Conservation (phyloP, 371 early-diverging fungal genomes). For the Mycotypha africana region DNA sequence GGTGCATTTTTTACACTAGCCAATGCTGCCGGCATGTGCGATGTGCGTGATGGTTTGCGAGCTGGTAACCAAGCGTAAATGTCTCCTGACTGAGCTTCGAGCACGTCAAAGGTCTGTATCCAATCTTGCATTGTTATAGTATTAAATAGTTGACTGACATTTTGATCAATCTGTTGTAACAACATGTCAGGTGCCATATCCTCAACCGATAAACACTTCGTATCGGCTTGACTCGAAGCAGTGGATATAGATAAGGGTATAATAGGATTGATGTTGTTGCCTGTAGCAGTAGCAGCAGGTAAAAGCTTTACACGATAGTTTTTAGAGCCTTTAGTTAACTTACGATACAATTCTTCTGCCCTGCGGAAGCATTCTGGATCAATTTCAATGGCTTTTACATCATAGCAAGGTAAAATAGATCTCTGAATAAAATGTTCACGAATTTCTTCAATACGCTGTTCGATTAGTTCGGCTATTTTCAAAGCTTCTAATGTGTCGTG, state of each 20-base stretch:
- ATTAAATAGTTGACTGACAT: slow-evolving; percentile 43
- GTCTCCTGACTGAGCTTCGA: slow-evolving; percentile 70
- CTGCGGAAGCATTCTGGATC: slow-evolving; percentile 18
- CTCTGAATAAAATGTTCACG: slow-evolving; percentile 19
- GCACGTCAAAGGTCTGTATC: slow-evolving; percentile 62
- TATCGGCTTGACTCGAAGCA: slow-evolving; percentile 3
- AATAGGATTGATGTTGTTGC: no score
- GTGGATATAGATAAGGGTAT: slow-evolving; percentile 19
- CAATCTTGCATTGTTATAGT: slow-evolving; percentile 67
- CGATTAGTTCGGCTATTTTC: slow-evolving; percentile 1
- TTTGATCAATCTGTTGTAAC: slow-evolving; percentile 30
- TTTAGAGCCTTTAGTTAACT: slow-evolving; percentile 19
- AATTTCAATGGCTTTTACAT: slow-evolving; percentile 27
- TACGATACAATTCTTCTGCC: slow-evolving; percentile 26
- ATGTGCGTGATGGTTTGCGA: slow-evolving; percentile 37
- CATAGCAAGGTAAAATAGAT: slow-evolving; percentile 31
- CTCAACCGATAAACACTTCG: slow-evolving; percentile 11
- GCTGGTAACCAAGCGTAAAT: slow-evolving; percentile 69
- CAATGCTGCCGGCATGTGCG: slow-evolving; percentile 36
- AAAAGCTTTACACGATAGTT: slow-evolving; percentile 14
- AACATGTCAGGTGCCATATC: slow-evolving; percentile 23
- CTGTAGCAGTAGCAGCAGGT: slow-evolving; percentile 4
- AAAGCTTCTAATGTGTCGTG: slow-evolving; percentile 5
- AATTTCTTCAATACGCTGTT: slow-evolving; percentile 16
- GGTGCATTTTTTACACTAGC: slow-evolving; percentile 25